phyloP scores from a whole-genome alignment of 306 rosid species.

The Gleditsia sinensis region DNA sequence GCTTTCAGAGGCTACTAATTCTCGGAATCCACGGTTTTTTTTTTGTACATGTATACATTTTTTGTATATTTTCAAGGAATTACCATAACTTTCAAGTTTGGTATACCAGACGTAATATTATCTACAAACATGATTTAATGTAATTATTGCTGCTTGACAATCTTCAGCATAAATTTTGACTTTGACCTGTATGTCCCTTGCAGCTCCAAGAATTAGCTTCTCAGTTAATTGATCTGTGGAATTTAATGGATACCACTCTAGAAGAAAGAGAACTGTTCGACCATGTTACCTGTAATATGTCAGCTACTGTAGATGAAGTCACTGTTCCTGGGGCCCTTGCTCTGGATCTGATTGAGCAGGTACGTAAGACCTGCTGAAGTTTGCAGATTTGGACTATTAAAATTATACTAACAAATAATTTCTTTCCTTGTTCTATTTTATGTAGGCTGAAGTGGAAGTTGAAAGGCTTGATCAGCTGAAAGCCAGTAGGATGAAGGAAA shows the following conservation, averaged over 20 bases:
- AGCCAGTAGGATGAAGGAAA: constrained; percentile 98
- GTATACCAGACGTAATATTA: background rate
- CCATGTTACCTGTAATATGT: constrained; percentile 94
- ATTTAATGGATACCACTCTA: constrained; percentile 92
- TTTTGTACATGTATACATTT: background rate
- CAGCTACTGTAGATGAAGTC: constrained; percentile 97
- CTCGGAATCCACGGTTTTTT: background rate
- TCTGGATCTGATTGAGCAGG: constrained; percentile 90
- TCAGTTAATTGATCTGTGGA: constrained; percentile 93
- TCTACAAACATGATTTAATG: background rate
- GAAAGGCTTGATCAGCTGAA: constrained; percentile 97
- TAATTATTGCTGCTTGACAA: background rate
- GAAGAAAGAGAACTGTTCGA: constrained; percentile 91
- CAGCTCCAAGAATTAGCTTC: constrained; percentile 98
- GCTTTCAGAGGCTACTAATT: background rate
- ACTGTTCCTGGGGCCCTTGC: constrained; percentile 97
- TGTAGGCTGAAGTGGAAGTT: constrained; percentile 97
- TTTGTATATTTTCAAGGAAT: background rate
- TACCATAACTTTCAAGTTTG: constrained; percentile 10
- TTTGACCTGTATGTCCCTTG: constrained; percentile 26
- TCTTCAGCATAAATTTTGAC: background rate
- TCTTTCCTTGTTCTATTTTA: constrained; percentile 21
- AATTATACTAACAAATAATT: constrained; percentile 13
- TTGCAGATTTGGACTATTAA: constrained; percentile 17
- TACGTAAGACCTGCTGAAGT: constrained; percentile 38